Percentiles rank a stretch among this genome's conserved stretches.
These are phyloP conservation scores for Mycena pura DNA, from an alignment of 768 basidiomycete genomes.

Conservation along the genomic window DNA sequence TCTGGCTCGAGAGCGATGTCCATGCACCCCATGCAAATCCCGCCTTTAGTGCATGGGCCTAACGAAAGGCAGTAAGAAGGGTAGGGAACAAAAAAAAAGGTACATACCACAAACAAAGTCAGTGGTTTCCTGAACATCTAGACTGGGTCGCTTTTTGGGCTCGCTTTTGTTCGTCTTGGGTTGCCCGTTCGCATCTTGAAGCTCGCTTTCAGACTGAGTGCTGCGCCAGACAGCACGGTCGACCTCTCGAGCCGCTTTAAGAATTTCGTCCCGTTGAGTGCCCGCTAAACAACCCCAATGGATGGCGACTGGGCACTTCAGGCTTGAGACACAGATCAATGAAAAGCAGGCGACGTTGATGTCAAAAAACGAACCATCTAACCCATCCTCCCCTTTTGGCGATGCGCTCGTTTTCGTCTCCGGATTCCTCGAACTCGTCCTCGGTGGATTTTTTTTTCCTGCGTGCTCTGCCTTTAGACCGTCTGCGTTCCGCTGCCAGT, in stretches of 20 bases:
- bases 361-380: conserved; percentile 62
- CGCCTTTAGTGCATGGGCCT: conserved; percentile 74
- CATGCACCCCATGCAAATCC: conserved; percentile 79
- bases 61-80: neutral
- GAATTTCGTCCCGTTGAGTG: conserved; percentile 74
- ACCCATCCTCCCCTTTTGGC: conserved; percentile 79
- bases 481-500: conserved; percentile 45
- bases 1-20: conserved; percentile 61
- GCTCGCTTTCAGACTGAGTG: conserved; percentile 31
- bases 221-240: conserved; percentile 51
- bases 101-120: conserved; percentile 75
- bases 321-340: conserved; percentile 46
- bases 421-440: conserved; percentile 61
- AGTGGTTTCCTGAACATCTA: conserved; percentile 65
- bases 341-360: neutral
- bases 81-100: neutral
- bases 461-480: conserved; percentile 46
- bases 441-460: conserved; percentile 48
- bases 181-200: conserved; percentile 29
- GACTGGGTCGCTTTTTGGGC: conserved; percentile 51
- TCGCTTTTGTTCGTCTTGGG: conserved; percentile 32
- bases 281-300: conserved; percentile 80
- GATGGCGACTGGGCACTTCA: conserved; percentile 77
- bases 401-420: conserved; percentile 60
- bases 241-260: conserved; percentile 64